phyloP scores from a whole-genome alignment of 2,329 filamentous ascomycete genomes.

The Aspergillus hortae region DNA sequence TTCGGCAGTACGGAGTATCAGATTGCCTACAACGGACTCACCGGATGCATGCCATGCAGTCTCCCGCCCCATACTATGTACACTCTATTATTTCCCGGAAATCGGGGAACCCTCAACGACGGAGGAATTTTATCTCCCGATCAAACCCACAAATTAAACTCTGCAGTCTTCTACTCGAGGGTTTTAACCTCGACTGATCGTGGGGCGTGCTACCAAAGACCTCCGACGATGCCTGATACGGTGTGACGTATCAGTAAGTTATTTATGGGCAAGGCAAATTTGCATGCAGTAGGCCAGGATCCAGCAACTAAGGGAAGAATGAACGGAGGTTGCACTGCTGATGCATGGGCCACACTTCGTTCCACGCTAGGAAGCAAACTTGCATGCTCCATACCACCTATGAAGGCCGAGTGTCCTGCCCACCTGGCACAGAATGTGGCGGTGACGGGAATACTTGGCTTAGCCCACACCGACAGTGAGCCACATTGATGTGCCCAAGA shows the following conservation, averaged over 20 bases:
- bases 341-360: slow-evolving; percentile 14
- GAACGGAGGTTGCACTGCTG: slow-evolving; percentile 8
- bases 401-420: background rate
- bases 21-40: too few relatives aligned
- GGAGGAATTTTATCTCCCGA: too few relatives aligned
- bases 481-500: background rate
- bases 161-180: too few relatives aligned
- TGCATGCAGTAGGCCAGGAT: slow-evolving; percentile 14
- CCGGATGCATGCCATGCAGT: too few relatives aligned
- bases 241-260: slow-evolving; percentile 16
- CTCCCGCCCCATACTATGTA: too few relatives aligned
- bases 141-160: too few relatives aligned
- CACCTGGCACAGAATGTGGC: background rate
- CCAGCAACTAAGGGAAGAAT: slow-evolving; percentile 5
- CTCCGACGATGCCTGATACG: slow-evolving; percentile 2
- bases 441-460: background rate
- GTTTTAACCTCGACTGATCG: background rate
- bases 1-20: too few relatives aligned
- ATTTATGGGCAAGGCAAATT: slow-evolving; percentile 14
- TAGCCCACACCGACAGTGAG: background rate
- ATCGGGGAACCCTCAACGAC: too few relatives aligned
- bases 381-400: background rate
- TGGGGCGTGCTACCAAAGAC: background rate
- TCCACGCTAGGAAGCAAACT: slow-evolving; percentile 1
- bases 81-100: too few relatives aligned